Evolutionary conservation across 108 stramenopile species (phyloP).

Genomic region (Discostella stelligeroides): DNA sequence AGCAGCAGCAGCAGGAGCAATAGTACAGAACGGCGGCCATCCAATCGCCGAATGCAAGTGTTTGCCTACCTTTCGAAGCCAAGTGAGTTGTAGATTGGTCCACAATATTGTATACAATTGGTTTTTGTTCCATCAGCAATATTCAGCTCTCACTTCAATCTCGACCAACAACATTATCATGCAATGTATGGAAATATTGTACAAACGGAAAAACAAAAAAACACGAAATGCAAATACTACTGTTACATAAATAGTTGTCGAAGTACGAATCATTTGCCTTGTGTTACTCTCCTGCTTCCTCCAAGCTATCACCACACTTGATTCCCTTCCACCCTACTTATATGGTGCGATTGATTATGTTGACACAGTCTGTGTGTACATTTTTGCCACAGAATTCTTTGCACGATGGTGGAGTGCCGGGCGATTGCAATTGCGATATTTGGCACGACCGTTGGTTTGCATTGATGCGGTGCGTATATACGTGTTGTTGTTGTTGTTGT

Average conservation of each 20-base stretch:
- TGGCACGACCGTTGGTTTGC: constrained; percentile 55
- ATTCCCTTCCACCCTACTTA: constrained; percentile 25
- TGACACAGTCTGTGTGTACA: constrained; percentile 42
- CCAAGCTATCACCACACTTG: constrained; percentile 54
- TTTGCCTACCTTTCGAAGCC: constrained; percentile 41
- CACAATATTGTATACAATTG: neutral
- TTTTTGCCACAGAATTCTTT: constrained; percentile 66
- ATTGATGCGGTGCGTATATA: constrained; percentile 53
- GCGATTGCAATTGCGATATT: constrained; percentile 45
- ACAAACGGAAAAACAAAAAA: no score
- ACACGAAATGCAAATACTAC: neutral
- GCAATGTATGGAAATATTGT: no score
- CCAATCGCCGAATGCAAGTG: constrained; percentile 42
- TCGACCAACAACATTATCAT: neutral
- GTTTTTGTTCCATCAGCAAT: neutral
- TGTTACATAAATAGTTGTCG: constrained; percentile 28
- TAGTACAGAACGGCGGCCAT: neutral
- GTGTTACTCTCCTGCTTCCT: constrained; percentile 54
- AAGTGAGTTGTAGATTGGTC: no score
- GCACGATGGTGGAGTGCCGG: constrained; percentile 66
- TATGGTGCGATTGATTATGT: constrained; percentile 20
- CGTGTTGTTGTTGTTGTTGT: no score
- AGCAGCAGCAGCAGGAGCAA: no score
- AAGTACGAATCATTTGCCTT: constrained; percentile 38
- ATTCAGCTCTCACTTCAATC: neutral